Base-by-base conservation (phyloP, 2,329 filamentous ascomycete species). In the Furcasterigmium furcatum region DNA sequence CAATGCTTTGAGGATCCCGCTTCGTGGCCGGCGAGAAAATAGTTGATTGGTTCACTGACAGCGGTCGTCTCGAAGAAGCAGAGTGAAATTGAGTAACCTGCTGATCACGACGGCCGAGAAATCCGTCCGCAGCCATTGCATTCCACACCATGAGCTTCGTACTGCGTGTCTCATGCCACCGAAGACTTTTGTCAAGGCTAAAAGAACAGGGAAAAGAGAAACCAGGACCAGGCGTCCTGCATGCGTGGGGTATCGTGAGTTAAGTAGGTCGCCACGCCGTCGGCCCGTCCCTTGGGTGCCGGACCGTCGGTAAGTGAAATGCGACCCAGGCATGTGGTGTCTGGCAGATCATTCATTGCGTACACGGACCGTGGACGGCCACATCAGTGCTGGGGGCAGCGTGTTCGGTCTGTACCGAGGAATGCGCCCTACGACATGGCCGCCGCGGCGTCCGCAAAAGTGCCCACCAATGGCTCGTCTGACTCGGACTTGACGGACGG, bases 401-500 rank as follows among this genome's bases (percentile, higher is more conserved):
- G n/a, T n/a, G n/a, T n/a, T n/a, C 30, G 14, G 27, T 30, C n/a
- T 34, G 30, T 16, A 4, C 12, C 16, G 34, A 10, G 34, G 34
- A 4, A 16, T 6, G 30, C n/a, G 30, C 8, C 12, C 18, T 19
- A 72, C 56, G 67, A 66, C 66, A 77, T 76, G 14, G 72, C 75
- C 10, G 73, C 73, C 19, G 76, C 77, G 19, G 79, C 79, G 56
- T 82, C 79, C 38, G 76, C 74, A 66, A 83, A 83, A 14, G 79
- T 82, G 36, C 79, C 79, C 13, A 82, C 77, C 34, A 83, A 70
- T 38, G 74, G 70, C 38, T 67, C 68, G 27, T 61, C 61, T 21
- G 59, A 61, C 38, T 66, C 64, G 14, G 66, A 60, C 55, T 68
- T 70, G 53, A 71, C 58, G 18, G 63, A 63, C 13, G 62, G 56